Base-by-base conservation (phyloP, 768 basidiomycete species). In the Calocybe cyanea region DNA sequence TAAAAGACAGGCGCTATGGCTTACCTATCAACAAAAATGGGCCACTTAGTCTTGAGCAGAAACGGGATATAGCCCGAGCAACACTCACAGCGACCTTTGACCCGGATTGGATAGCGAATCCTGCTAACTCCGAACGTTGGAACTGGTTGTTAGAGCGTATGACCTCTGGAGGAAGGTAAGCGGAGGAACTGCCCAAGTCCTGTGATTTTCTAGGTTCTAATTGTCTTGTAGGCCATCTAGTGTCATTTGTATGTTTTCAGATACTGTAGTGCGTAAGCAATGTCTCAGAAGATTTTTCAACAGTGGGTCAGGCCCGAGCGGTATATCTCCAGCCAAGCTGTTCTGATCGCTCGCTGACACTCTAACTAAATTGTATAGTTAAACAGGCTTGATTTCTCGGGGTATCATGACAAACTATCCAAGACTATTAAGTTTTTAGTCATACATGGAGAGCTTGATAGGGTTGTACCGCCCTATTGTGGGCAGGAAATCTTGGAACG, bases 391-490 rank as follows among this genome's bases (percentile, higher is more conserved):
- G 46, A 65, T 43, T 70, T 68, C 37, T 46, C 50, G 20, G 65
- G 60, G 4, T 49, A 61, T 17, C 65, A 71, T 44, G 52, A 54
- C 9, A 64, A 62, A 30, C 52, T 71, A 23, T 57, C 65, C 2
- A 52, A 43, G 17, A 56, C 56, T 43, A 65, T 58, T 2, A 61
- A 59, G 34, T 55, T 72, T 36, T 50, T 73, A 10, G 60, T 72
- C n/a, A 68, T 74, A 23, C 70, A 73, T 37, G 71, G 71, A 30
- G 57, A 65, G 37, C 57, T 65, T 7, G 73, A 75, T 51, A 51
- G 52, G 14, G 54, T 72, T 3, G 59, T 73, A 17, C 69, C 72
- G 0, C 69, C 63, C 41, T 68, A 54, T 18, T 62, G 61, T 41
- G 66, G 59, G 11, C 48, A 64, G 46, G 65, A 67, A 38, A 63